Conservation (phyloP, 2,329 filamentous ascomycete genomes). For the Pseudodiploospora longispora region DNA sequence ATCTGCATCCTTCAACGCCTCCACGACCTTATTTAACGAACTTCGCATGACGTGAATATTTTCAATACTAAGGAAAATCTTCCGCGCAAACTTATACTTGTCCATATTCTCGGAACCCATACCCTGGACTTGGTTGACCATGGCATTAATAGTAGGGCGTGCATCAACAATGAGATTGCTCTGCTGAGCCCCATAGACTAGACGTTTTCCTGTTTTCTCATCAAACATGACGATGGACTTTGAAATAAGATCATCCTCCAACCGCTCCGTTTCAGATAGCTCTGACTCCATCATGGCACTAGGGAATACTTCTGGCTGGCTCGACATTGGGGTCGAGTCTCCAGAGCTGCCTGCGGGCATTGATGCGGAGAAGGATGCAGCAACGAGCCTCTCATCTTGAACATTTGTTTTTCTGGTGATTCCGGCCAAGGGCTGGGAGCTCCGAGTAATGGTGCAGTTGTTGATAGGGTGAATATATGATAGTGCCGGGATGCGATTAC, state of each 20-base stretch:
- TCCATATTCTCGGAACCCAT: constrained; percentile 97
- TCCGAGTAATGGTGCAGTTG: constrained; percentile 92
- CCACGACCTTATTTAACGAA: constrained; percentile 79
- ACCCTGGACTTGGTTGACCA: constrained; percentile 88
- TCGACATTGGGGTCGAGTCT: constrained; percentile 29
- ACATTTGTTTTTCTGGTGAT: constrained; percentile 82
- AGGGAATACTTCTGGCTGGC: constrained; percentile 42
- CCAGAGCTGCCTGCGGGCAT: constrained; percentile 23
- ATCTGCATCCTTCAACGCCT: constrained; percentile 87
- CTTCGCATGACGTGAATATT: constrained; percentile 98
- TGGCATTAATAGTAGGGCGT: constrained; percentile 85
- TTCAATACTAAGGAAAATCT: constrained; percentile 89
- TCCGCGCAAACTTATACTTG: constrained; percentile 85
- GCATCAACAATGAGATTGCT: constrained; percentile 94
- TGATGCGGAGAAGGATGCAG: constrained; percentile 67
- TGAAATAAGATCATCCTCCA: constrained; percentile 60
- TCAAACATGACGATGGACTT: constrained; percentile 37
- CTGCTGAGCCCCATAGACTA: constrained; percentile 86
- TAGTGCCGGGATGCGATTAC: constrained; percentile 77
- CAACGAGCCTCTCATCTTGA: constrained; percentile 89
- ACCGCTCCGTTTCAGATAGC: constrained; percentile 52
- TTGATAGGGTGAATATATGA: constrained; percentile 96
- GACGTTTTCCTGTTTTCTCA: constrained; percentile 50
- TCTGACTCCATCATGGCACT: constrained; percentile 35
- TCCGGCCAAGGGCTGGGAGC: constrained; percentile 84